Evolutionary conservation across 208 protist species (phyloP).

Genomic region (Leishmania martiniquensis): DNA sequence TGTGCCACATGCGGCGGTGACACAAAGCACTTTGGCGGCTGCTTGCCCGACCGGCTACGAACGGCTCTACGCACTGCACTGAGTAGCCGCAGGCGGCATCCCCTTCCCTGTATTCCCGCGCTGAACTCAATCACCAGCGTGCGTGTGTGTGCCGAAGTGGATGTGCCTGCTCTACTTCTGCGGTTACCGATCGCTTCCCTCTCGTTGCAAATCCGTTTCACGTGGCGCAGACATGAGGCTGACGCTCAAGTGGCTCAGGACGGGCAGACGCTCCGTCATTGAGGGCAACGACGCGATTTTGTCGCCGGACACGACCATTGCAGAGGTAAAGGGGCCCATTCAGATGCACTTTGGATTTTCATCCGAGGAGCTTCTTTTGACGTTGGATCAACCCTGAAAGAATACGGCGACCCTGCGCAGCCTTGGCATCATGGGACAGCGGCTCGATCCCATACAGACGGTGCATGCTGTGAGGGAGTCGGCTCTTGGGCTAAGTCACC

Average conservation of each 20-base stretch:
- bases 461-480: constrained; percentile 64
- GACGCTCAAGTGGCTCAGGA: constrained; percentile 70
- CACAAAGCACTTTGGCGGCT: background rate
- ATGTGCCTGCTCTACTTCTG: no score
- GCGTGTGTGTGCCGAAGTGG: background rate
- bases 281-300: constrained; percentile 72
- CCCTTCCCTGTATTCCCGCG: background rate
- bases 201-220: background rate
- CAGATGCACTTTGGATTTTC: constrained; percentile 86
- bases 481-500: constrained; percentile 57
- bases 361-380: constrained; percentile 55
- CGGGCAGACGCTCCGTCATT: constrained; percentile 57
- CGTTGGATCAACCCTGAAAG: constrained; percentile 62
- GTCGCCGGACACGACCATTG: constrained; percentile 65
- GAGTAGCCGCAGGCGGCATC: background rate
- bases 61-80: background rate
- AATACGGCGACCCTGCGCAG: constrained; percentile 47
- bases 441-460: constrained; percentile 51
- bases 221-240: constrained; percentile 49
- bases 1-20: background rate
- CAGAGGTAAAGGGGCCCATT: constrained; percentile 83
- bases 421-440: constrained; percentile 46
- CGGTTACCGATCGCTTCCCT: background rate
- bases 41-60: background rate
- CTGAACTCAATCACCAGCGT: background rate